Evolutionary conservation across 345 rosid species (phyloP), one percentile per base, ranked within the genome.

Genomic region (Linum usitatissimum): DNA sequence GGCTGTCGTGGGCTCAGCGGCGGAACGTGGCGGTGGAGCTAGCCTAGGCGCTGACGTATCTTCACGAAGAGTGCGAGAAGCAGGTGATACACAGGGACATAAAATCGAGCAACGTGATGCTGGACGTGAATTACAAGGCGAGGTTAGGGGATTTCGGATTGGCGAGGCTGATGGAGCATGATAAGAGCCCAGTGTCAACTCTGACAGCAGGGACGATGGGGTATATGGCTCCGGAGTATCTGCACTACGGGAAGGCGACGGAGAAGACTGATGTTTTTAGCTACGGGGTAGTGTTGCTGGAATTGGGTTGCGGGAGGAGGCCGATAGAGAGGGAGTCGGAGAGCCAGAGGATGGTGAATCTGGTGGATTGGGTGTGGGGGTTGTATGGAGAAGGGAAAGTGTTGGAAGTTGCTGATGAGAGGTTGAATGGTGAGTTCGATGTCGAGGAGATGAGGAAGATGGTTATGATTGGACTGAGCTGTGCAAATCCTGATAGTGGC

Each of bases 141-240:
- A 84, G 96, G 81, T 86, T 93, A 0, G 96, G 99, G 0, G 97
- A 93, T 73, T 93, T 93, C 5, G 97, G 99, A 64, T 72, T 93
- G 51, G 99, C 99, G 5, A 87, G 97, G 76, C 83, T 93, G 7
- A 90, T 84, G 73, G 99, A 93, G 68, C 99, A 87, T 9, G 87
- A 87, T 42, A 87, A 90, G 67, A 93, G 97, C 67, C 99, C 97
- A 0, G 87, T 90, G 53, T 87, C 97, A 0, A 93, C 99, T 0
- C 88, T 93, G 0, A 93, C 97, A 2, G 99, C 97, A 0, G 97
- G 99, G 61, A 87, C 97, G 0, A 87, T 93, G 97, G 99, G 99
- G 4, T 93, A 93, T 76, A 76, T 93, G 1, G 99, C 99, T 58
- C 97, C 99, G 7, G 97, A 93, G 81, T 93, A 93, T 74, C 90